Evolutionary conservation across 352 stramenopile genomes (phyloP), one percentile per base, ranked within the genome.

Genomic region (Saprolegnia parasitica): DNA sequence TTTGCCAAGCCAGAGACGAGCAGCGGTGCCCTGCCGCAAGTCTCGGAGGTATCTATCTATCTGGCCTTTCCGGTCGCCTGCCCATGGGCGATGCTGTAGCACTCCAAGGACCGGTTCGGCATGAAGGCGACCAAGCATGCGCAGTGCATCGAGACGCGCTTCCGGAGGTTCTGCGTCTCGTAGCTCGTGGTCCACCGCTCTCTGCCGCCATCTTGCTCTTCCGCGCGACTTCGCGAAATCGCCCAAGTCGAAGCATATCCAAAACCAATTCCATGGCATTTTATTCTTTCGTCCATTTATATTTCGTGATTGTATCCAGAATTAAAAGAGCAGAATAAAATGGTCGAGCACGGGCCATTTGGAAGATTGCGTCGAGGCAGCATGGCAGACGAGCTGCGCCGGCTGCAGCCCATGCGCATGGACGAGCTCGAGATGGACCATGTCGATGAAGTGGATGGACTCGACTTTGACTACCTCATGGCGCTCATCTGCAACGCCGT

Each of bases 401-500:
- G n/a, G 18, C 24, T 29, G 39, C 18, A 13, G 24, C 13, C 47
- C 56, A 63, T 63, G 55, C 20, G 16, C 15, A 24, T 24, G 50
- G 50, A 58, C 15, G 50, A 58, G 40, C 15, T 63, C 11, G 26
- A 67, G 5, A 20, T 24, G 37, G 11, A 67, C 8, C 20, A 46
- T 57, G 29, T 24, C 20, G 40, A 24, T 50, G n/a, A 35, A 23
- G 26, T 45, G 62, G 63, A 70, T 55, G 58, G 58, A 18, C 11
- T 70, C 2, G 63, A 70, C 35, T 70, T 70, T 37, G 54, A 70
- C 29, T 70, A 70, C 63, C 63, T 70, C 63, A 61, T 70, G 63
- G 63, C 45, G 47, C 50, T 70, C 5, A 70, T 70, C 20, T 35
- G 32, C 63, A 70, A 61, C 29, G 50, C 63, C n/a, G 47, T 61